phyloP scores from a whole-genome alignment of 192 early-diverging fungal species.

The Backusella morwellensis region DNA sequence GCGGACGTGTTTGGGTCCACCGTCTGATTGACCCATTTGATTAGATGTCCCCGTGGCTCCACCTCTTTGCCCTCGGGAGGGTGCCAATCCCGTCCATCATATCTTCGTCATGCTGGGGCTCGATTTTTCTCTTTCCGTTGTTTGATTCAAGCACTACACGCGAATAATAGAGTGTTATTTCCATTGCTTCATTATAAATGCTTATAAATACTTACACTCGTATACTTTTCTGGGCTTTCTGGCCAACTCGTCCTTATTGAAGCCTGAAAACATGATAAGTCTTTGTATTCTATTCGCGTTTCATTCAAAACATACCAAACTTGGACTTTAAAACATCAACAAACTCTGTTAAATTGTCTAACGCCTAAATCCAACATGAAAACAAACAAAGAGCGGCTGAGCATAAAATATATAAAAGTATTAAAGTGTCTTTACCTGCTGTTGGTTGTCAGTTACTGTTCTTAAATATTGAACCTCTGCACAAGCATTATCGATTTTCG shows the following conservation, averaged over 20 bases:
- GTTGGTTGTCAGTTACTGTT: background rate
- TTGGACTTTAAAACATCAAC: conserved; percentile 6
- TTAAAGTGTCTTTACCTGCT: background rate
- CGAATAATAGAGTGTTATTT: background rate
- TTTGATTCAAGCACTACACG: background rate
- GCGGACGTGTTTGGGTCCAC: background rate
- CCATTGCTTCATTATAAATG: no score
- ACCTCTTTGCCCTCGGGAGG: background rate
- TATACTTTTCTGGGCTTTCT: conserved; percentile 4
- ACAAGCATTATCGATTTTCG: background rate
- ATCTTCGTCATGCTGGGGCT: background rate
- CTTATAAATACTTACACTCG: background rate
- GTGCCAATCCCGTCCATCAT: background rate
- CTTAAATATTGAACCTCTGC: conserved; percentile 4
- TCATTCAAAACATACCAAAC: background rate
- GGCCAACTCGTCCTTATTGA: background rate
- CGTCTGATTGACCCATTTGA: background rate
- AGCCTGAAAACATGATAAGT: background rate
- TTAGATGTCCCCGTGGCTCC: background rate
- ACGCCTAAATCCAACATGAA: background rate
- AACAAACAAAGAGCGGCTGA: background rate
- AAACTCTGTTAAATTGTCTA: background rate
- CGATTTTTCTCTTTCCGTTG: background rate
- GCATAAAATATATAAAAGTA: background rate
- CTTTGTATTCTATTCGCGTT: background rate